These are phyloP conservation scores for Elsinoe fawcettii DNA, from an alignment of 2,329 filamentous ascomycete species.

Conservation along the genomic window DNA sequence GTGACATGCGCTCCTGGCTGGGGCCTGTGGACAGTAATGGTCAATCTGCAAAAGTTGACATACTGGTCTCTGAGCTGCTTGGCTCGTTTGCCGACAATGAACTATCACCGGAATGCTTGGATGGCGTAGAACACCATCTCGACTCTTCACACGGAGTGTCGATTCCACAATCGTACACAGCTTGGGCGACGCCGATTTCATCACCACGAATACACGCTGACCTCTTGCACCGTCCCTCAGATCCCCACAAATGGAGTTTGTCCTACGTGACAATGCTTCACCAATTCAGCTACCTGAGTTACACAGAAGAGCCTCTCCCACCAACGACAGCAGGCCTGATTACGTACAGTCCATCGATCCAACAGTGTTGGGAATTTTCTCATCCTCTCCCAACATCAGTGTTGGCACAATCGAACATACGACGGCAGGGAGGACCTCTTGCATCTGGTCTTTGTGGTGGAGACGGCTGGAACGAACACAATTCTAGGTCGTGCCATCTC, in stretches of 20 bases:
- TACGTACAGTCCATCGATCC: constrained; percentile 44
- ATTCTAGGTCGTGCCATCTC: constrained; percentile 69
- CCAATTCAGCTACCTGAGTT: constrained; percentile 77
- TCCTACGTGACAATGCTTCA: constrained; percentile 93
- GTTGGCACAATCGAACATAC: constrained; percentile 47
- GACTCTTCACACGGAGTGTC: constrained; percentile 75
- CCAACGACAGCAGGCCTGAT: constrained; percentile 4
- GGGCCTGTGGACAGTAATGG: constrained; percentile 57
- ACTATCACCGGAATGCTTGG: constrained; percentile 89
- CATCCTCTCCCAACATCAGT: constrained; percentile 61
- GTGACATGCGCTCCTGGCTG: constrained; percentile 95
- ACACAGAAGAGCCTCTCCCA: constrained; percentile 35
- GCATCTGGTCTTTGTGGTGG: constrained; percentile 63
- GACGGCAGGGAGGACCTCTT: constrained; percentile 55
- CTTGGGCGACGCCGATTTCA: constrained; percentile 84
- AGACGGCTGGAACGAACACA: constrained; percentile 83
- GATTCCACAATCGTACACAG: constrained; percentile 87
- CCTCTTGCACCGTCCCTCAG: constrained; percentile 56
- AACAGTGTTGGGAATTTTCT: constrained; percentile 71
- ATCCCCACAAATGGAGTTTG: constrained; percentile 71
- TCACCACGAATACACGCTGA: constrained; percentile 81
- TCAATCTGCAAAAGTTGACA: constrained; percentile 66
- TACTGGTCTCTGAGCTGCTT: constrained; percentile 86
- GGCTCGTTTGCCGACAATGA: constrained; percentile 97
- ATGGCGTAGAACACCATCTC: constrained; percentile 90